Base-by-base conservation (phyloP, 352 stramenopile genomes). In the Phytophthora crassamura region DNA sequence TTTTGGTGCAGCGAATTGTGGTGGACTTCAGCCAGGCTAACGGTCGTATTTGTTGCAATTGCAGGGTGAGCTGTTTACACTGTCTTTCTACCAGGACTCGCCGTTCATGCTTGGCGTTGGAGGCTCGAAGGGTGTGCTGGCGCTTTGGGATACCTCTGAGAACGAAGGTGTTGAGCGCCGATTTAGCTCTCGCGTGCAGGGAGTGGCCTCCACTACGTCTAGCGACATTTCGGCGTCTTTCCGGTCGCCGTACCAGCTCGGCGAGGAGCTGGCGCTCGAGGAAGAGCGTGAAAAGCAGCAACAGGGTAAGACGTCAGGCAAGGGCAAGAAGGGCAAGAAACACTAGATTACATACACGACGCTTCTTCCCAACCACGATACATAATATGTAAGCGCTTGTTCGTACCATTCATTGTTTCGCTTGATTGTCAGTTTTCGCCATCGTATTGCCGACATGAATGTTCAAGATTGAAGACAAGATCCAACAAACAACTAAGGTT, bases 51-150 rank as follows among this genome's bases (percentile, higher is more conserved):
- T 59, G 61, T 49, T 41, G 10, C 36, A 18, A 38, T 18, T 76
- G 10, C 59, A 94, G 84, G 94, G 93, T 18, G 85, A 96, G 67
- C 65, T 98, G 22, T 98, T 98, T 53, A 74, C 87, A n/a, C 78
- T 97, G 64, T 80, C 78, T 16, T 98, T 98, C 62, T 95, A 96
- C 75, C 70, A 85, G 46, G 87, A 97, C 62, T 86, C 84, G 47
- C 90, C 91, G 14, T 97, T 92, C 70, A 82, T 98, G 73, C 75
- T 98, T 2, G 93, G 84, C 6, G 82, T 93, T n/a, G 94, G 88
- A 38, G 94, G 94, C 56, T 93, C 87, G 10, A 94, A 93, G 66
- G 90, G 91, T 57, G 77, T 90, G 25, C 61, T 98, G 16, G 91
- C 90, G 33, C 72, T 98, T 9, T 98, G 92, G 92, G 92, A 98